Conservation (phyloP, 805 yeast species). For the Kluyveromyces aestuarii region DNA sequence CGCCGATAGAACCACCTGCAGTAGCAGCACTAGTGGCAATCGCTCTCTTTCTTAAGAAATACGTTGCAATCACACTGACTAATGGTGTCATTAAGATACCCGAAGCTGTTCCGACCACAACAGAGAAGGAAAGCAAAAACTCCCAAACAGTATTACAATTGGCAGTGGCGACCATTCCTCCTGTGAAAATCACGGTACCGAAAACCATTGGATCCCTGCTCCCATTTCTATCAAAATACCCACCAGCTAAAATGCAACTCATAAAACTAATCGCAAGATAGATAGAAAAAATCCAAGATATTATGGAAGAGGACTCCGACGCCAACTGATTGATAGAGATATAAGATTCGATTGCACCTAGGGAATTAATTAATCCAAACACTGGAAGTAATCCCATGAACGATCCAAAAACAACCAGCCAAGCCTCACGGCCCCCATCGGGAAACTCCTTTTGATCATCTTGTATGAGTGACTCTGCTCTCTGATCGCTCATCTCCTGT, state of each 20-base stretch:
- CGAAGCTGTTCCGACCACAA: conserved; percentile 49
- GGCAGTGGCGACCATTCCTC: conserved; percentile 53
- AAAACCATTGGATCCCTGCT: conserved; percentile 34
- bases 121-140: conserved; percentile 50
- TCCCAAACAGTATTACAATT: conserved; percentile 46
- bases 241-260: conserved; percentile 48
- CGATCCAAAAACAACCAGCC: conserved; percentile 49
- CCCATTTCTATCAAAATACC: conserved; percentile 57
- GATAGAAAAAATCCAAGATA: conserved; percentile 63
- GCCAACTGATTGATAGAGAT: conserved; percentile 46
- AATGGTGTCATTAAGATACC: conserved; percentile 55
- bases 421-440: conserved; percentile 53
- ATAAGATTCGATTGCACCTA: conserved; percentile 62
- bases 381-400: conserved; percentile 50
- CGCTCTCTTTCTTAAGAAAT: conserved; percentile 55
- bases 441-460: conserved; percentile 29
- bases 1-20: conserved; percentile 43
- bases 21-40: conserved; percentile 43
- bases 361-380: conserved; percentile 51
- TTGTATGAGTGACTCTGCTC: conserved; percentile 4
- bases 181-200: conserved; percentile 38
- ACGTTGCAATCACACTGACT: conserved; percentile 54
- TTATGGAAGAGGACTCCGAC: conserved; percentile 37
- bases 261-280: conserved; percentile 44
- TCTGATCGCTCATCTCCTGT: not conserved